Base-by-base conservation (phyloP, 371 early-diverging fungal genomes). In the Rhizopus arrhizus region DNA sequence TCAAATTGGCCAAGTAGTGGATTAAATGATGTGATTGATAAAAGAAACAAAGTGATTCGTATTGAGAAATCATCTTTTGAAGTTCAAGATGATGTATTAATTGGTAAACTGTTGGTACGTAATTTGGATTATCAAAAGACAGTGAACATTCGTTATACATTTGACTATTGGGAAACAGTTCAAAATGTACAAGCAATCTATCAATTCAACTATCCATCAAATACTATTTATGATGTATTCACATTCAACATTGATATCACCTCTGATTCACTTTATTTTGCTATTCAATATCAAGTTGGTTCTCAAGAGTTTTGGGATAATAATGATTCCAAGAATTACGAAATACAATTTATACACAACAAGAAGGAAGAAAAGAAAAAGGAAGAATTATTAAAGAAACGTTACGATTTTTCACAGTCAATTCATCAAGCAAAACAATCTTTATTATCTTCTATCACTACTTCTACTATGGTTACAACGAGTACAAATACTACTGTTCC, bases 111-210 rank as follows among this genome's bases (percentile, higher is more conserved):
- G 50, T 68, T 79, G 61, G 90, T 92, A 3, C 85, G 85, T 61
- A 92, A 92, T 66, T 53, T 92, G 34, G 88, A 82, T 1, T 92
- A 85, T 67, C 83, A 87, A 58, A 92, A 92, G 68, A 49, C 65
- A 6, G 85, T 92, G 9, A 56, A 68, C 5, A 75, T 91, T 38
- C 79, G 90, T n/a, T 81, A 83, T 51, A 85, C 90, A 5, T 73
- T 66, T 34, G 87, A 92, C 64, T 76, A 69, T 53, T 92, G 92
- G 92, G 69, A 72, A 46, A 72, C 89, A 0, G 53, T 69, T n/a
- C 50, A 69, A 6, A 60, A 69, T 42, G 34, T 50, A 3, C 34
- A 58, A 13, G 69, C 69, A 4, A 40, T 28, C 5, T 69, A 53
- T 40, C 40, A 62, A 29, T 55, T 57, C 43, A 48, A 47, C 49